Base-by-base conservation (phyloP, 1,139 yeast genomes). In the Arxiozyma telluris region DNA sequence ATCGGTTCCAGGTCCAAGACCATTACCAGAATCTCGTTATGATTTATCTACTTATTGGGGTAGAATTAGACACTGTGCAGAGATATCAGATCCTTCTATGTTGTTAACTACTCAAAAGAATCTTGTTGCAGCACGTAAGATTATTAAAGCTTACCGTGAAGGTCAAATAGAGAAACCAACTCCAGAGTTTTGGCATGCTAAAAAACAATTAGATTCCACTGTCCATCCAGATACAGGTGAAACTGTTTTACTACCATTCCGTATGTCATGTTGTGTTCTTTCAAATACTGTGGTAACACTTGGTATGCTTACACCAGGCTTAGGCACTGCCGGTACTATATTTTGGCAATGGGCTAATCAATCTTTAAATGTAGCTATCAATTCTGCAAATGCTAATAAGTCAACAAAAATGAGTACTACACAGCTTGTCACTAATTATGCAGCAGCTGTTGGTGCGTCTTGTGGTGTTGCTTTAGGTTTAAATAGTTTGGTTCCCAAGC, bases 301-400 rank as follows among this genome's bases (percentile, higher is more conserved):
- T 3, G 98, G 98, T 61, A 93, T 93, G 98, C 79, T 93, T 64
- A 91, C 97, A 0, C 98, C 98, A 7, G 87, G 87, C 58, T 71
- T 93, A 66, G 95, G 96, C 17, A 84, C 93, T 12, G 82, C 80
- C 0, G 98, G 98, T 30, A 91, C 98, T 0, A 70, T 90, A 38
- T 90, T 93, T 71, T 93, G 98, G 98, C 98, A 93, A 72, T 82
- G 93, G 68, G 96, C 97, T 34, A 93, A 93, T 73, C 99, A 93
- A 73, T 87, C 96, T 41, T 78, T 93, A 61, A 93, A 93, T 65
- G 98, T 93, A 53, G 98, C 98, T 6, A 90, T 93, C 61, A 93
- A 93, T 72, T 89, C 94, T 47, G 94, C 98, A 46, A 93, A 93
- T 67, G 94, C 97, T 50, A 93, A 93, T 76, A 93, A 93, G 68